Evolutionary conservation across 2,329 filamentous ascomycete genomes (phyloP).

Genomic region (Aspergillus fijiensis): DNA sequence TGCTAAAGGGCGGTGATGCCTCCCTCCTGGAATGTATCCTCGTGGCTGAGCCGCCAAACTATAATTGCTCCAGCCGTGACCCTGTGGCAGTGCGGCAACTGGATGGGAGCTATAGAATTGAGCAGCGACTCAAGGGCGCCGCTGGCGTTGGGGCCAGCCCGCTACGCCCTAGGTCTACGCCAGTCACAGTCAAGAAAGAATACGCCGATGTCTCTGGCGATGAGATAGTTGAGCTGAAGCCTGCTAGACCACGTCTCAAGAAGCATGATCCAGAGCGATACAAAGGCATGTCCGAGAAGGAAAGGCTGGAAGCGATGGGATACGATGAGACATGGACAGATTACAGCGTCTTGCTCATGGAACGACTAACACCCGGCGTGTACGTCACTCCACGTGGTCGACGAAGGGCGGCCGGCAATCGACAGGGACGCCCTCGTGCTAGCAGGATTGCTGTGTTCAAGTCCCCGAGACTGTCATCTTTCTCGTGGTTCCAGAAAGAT

Average conservation of each 20-base stretch:
- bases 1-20: slow-evolving; percentile 43
- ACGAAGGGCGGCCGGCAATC: slow-evolving; percentile 38
- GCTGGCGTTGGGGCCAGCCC: slow-evolving; percentile 5
- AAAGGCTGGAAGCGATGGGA: slow-evolving; percentile 40
- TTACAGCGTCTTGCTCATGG: slow-evolving; percentile 39
- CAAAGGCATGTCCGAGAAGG: slow-evolving; percentile 37
- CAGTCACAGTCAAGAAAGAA: slow-evolving; percentile 16
- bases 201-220: slow-evolving; percentile 11
- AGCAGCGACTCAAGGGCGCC: not conserved
- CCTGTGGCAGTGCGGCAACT: slow-evolving; percentile 27
- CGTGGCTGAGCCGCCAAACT: slow-evolving; percentile 32
- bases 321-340: slow-evolving; percentile 44
- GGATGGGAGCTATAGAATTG: slow-evolving; percentile 29
- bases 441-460: slow-evolving; percentile 45
- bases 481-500: slow-evolving; percentile 39
- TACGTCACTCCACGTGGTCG: slow-evolving; percentile 43
- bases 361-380: slow-evolving; percentile 39
- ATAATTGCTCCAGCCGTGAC: slow-evolving; percentile 37
- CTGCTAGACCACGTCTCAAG: slow-evolving; percentile 6
- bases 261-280: slow-evolving; percentile 22
- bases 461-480: slow-evolving; percentile 29
- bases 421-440: slow-evolving; percentile 38
- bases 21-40: slow-evolving; percentile 44
- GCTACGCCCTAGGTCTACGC: slow-evolving; percentile 21
- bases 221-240: slow-evolving; percentile 12